phyloP scores from a whole-genome alignment of 768 basidiomycete species.

The Hypsizygus marmoreus region DNA sequence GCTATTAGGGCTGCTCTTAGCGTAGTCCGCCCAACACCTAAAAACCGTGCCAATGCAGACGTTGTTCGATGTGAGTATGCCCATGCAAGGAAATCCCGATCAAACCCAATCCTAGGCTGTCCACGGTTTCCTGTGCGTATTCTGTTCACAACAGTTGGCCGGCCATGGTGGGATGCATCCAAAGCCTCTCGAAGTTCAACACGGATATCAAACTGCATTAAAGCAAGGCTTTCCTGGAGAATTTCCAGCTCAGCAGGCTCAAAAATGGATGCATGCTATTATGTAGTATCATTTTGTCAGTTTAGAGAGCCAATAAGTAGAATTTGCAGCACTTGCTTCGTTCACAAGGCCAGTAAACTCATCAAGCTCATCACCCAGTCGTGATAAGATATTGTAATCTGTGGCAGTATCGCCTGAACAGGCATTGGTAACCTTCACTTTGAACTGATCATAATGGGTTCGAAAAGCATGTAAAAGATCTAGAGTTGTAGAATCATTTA shows the following conservation, averaged over 20 bases:
- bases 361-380: too few relatives aligned
- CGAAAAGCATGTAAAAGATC: too few relatives aligned
- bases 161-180: slow-evolving; percentile 3
- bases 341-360: too few relatives aligned
- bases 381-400: too few relatives aligned
- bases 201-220: slow-evolving; percentile 1
- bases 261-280: slow-evolving; percentile 1
- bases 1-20: slow-evolving; percentile 18
- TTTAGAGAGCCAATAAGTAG: too few relatives aligned
- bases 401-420: too few relatives aligned
- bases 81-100: slow-evolving; percentile 18
- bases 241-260: not conserved
- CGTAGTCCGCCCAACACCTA: slow-evolving; percentile 12
- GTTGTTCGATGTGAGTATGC: slow-evolving; percentile 16
- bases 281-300: too few relatives aligned
- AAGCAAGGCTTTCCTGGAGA: not conserved
- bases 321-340: too few relatives aligned
- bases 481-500: too few relatives aligned
- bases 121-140: not conserved
- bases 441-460: too few relatives aligned
- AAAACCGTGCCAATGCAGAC: slow-evolving; percentile 15
- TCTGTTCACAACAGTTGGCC: not conserved
- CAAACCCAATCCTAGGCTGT: slow-evolving; percentile 13
- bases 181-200: not conserved
- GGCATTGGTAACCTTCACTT: too few relatives aligned